Conservation (phyloP, 768 basidiomycete species). For the Kwoniella dendrophila region DNA sequence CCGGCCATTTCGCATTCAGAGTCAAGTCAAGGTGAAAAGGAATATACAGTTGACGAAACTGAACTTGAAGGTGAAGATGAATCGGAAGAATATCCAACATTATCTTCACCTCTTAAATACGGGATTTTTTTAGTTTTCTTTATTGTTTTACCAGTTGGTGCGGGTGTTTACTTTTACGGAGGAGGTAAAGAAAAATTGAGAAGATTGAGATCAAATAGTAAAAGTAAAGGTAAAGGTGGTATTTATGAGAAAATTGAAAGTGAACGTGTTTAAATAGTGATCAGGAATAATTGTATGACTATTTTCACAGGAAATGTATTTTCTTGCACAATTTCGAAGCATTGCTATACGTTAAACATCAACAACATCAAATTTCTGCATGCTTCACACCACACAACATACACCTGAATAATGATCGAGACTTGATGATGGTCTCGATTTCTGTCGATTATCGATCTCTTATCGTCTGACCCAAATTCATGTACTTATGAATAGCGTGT, state of each 20-base stretch:
- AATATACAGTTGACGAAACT: conserved; percentile 18
- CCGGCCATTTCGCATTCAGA: conserved; percentile 19
- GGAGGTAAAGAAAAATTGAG: conserved; percentile 38
- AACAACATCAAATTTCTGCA: too few relatives aligned
- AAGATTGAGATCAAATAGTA: too few relatives aligned
- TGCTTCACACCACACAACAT: too few relatives aligned
- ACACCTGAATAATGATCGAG: too few relatives aligned
- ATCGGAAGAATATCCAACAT: conserved; percentile 17
- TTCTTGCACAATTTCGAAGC: too few relatives aligned
- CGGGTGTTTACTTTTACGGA: conserved; percentile 42
- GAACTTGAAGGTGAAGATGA: conserved; percentile 8
- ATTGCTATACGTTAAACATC: too few relatives aligned
- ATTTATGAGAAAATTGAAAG: conserved; percentile 38
- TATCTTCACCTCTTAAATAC: conserved; percentile 44
- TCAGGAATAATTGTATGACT: too few relatives aligned
- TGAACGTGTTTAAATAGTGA: conserved; percentile 9
- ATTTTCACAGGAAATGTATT: too few relatives aligned
- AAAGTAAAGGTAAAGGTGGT: conserved; percentile 17
- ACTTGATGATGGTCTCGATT: too few relatives aligned
- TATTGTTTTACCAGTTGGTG: conserved; percentile 57
- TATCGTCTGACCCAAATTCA: too few relatives aligned
- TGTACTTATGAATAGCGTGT: too few relatives aligned
- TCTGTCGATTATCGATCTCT: too few relatives aligned
- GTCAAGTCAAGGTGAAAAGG: conserved; percentile 6
- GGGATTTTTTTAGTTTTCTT: conserved; percentile 58